A percentile compares a stretch with the other conserved stretches of the same genome.
phyloP scores from a whole-genome alignment of 805 yeast genomes.

The Barnettozyma vustinii region DNA sequence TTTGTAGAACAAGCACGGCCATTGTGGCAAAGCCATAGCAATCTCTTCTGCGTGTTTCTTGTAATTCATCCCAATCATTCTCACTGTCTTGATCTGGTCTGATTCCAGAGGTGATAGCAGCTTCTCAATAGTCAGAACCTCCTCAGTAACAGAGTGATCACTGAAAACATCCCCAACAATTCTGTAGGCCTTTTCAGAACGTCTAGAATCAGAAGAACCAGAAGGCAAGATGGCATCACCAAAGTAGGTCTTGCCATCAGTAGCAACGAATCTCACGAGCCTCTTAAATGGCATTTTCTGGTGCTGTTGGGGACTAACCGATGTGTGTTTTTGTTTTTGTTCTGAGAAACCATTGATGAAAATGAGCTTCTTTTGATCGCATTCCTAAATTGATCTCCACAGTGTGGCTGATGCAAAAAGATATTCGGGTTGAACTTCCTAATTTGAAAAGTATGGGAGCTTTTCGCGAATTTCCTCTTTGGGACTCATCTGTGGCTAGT shows the following conservation, averaged over 20 bases:
- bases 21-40: slow-evolving; percentile 35
- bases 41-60: slow-evolving; percentile 37
- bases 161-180: slow-evolving; percentile 43
- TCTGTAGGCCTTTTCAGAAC: slow-evolving; percentile 35
- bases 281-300: slow-evolving; percentile 11
- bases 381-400: not conserved
- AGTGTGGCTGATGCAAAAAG: not conserved
- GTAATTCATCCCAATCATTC: slow-evolving; percentile 48
- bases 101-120: slow-evolving; percentile 37
- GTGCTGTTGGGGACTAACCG: not conserved
- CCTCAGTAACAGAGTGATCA: slow-evolving; percentile 30
- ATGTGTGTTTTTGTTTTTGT: too few species aligned
- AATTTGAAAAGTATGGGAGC: not conserved
- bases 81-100: slow-evolving; percentile 32
- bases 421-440: not conserved
- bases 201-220: slow-evolving; percentile 32
- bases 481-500: not conserved
- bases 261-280: slow-evolving; percentile 40
- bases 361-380: not conserved
- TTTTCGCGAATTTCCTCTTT: not conserved
- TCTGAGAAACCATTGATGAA: too few species aligned
- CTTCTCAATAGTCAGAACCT: slow-evolving; percentile 27
- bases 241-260: slow-evolving; percentile 37
- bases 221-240: slow-evolving; percentile 44
- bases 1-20: slow-evolving; percentile 45